A percentile compares a stretch with the other conserved stretches of the same genome.
These are phyloP conservation scores for Luzula sylvatica DNA, from an alignment of 176 grass and related monocot genomes.

Conservation along the genomic window DNA sequence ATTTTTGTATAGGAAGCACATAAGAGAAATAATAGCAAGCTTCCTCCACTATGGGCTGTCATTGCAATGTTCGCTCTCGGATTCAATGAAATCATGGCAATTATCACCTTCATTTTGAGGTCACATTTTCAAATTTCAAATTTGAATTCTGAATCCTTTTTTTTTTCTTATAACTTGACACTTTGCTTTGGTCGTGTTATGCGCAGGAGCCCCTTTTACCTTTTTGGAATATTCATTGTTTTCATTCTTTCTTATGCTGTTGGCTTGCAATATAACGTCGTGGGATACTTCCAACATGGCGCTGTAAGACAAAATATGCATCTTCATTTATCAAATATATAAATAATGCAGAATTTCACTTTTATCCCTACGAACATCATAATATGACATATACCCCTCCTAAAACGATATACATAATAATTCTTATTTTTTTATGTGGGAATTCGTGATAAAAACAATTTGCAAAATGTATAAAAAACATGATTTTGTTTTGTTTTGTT, in stretches of 20 bases:
- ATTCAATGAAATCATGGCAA: slow-evolving; percentile 65
- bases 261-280: slow-evolving; percentile 53
- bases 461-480: too few species aligned
- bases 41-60: slow-evolving; percentile 69
- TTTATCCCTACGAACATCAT: too few species aligned
- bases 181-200: slow-evolving; percentile 21
- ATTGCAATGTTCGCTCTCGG: slow-evolving; percentile 53
- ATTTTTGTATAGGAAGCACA: slow-evolving; percentile 46
- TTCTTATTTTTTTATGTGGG: too few species aligned
- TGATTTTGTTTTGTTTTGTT: not conserved
- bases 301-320: slow-evolving; percentile 26
- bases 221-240: slow-evolving; percentile 44
- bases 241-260: slow-evolving; percentile 49
- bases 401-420: too few species aligned
- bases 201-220: slow-evolving; percentile 69
- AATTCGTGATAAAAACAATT: too few species aligned
- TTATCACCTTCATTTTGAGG: slow-evolving; percentile 58
- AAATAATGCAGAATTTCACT: too few species aligned
- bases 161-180: not conserved
- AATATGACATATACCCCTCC: too few species aligned
- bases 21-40: slow-evolving; percentile 35
- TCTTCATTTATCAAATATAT: too few species aligned
- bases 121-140: slow-evolving; percentile 23
- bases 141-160: slow-evolving; percentile 21
- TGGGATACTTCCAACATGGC: slow-evolving; percentile 53